A percentile compares a stretch with the other conserved stretches of the same genome.
phyloP scores from a whole-genome alignment of 1,284 basidiomycete genomes.

The Leccinum variabile region DNA sequence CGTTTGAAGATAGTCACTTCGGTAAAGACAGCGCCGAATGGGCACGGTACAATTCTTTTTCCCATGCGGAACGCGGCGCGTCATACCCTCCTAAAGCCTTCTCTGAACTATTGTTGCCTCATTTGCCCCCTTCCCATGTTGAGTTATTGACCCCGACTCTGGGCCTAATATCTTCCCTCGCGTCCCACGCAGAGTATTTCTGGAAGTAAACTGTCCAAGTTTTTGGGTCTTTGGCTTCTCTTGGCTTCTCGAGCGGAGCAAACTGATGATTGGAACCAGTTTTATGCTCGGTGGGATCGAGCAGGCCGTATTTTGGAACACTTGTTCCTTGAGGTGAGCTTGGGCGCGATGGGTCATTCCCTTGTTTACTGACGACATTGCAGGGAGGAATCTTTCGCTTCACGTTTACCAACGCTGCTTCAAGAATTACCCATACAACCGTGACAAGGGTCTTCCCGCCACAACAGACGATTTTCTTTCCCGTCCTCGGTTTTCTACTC shows the following conservation, averaged over 20 bases:
- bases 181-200: slow-evolving; percentile 69
- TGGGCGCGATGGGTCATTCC: background rate
- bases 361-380: slow-evolving; percentile 5
- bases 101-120: slow-evolving; percentile 55
- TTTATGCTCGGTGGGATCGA: slow-evolving; percentile 71
- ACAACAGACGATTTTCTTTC: slow-evolving; percentile 49
- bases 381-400: slow-evolving; percentile 59
- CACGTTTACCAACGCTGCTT: slow-evolving; percentile 64
- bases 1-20: slow-evolving; percentile 54
- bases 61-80: slow-evolving; percentile 53
- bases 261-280: slow-evolving; percentile 48
- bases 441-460: slow-evolving; percentile 34
- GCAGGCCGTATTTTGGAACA: slow-evolving; percentile 39
- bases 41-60: slow-evolving; percentile 65
- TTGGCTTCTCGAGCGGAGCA: slow-evolving; percentile 44
- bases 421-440: slow-evolving; percentile 61
- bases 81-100: slow-evolving; percentile 62
- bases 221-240: slow-evolving; percentile 72
- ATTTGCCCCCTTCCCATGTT: slow-evolving; percentile 53
- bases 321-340: slow-evolving; percentile 46
- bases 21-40: slow-evolving; percentile 46
- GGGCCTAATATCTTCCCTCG: slow-evolving; percentile 63
- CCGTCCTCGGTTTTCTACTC: slow-evolving; percentile 63
- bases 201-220: slow-evolving; percentile 70
- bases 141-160: slow-evolving; percentile 58